These are phyloP conservation scores for Neopestalotiopsis sp. DNA, from an alignment of 2,329 filamentous ascomycete species.

Conservation along the genomic window DNA sequence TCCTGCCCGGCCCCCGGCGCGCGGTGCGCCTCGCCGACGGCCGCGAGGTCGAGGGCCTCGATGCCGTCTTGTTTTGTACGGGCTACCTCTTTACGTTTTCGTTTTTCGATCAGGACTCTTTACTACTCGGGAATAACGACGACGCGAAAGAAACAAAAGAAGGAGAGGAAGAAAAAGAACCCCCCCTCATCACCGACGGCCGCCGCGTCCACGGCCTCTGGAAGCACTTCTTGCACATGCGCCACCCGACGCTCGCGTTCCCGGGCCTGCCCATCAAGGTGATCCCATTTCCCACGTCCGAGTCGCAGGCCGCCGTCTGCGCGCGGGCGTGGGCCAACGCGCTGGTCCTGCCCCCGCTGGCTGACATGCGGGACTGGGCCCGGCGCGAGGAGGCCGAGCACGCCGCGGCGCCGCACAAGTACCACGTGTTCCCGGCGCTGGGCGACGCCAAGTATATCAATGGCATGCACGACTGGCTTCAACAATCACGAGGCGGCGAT, in stretches of 20 bases:
- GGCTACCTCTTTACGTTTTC: constrained; percentile 88
- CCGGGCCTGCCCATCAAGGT: constrained; percentile 77
- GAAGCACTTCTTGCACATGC: constrained; percentile 78
- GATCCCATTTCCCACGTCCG: constrained; percentile 85
- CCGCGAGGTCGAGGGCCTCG: constrained; percentile 68
- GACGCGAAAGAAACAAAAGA: no score
- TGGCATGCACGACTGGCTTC: constrained; percentile 66
- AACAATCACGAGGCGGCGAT: constrained; percentile 34
- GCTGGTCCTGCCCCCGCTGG: constrained; percentile 65
- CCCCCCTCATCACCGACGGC: constrained; percentile 67
- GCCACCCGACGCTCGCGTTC: constrained; percentile 80
- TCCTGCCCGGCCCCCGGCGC: constrained; percentile 51
- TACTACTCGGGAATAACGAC: no score
- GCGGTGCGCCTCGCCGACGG: constrained; percentile 71
- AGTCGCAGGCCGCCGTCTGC: constrained; percentile 79
- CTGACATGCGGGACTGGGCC: constrained; percentile 76
- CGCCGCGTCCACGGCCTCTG: constrained; percentile 75
- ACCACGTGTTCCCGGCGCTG: constrained; percentile 57
- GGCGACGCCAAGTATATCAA: constrained; percentile 76
- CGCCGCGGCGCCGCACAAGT: constrained; percentile 51
- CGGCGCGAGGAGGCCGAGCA: constrained; percentile 54
- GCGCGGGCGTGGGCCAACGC: constrained; percentile 78
- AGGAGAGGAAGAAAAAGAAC: neutral
- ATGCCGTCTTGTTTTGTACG: constrained; percentile 84
- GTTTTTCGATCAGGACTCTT: constrained; percentile 55